Conservation (phyloP, 2,329 filamentous ascomycete genomes). For the Aspergillus sp. region DNA sequence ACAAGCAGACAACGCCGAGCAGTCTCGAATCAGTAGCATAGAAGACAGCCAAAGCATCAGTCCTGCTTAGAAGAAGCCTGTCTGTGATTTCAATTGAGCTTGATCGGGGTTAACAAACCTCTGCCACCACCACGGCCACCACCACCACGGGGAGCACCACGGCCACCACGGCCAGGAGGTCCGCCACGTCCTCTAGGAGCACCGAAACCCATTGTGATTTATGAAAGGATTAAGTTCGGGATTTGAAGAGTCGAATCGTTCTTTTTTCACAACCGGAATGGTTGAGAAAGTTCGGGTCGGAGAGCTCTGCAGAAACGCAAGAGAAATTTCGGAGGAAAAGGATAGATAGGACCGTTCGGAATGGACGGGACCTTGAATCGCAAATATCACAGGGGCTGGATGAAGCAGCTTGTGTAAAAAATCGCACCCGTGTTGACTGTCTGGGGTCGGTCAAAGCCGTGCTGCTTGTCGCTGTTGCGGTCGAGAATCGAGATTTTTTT, state of each 20-base stretch:
- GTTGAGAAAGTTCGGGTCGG: slow-evolving; percentile 14
- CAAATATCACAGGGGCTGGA: slow-evolving; percentile 9
- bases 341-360: slow-evolving; percentile 4
- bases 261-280: slow-evolving; percentile 5
- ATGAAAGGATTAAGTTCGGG: slow-evolving; percentile 4
- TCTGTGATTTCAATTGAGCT: slow-evolving; percentile 2
- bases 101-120: slow-evolving; percentile 23
- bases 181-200: slow-evolving; percentile 31
- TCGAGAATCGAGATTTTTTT: slow-evolving; percentile 25
- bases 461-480: slow-evolving; percentile 33
- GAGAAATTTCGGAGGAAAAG: slow-evolving; percentile 7
- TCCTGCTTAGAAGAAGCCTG: neutral
- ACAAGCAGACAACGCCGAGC: slow-evolving; percentile 1
- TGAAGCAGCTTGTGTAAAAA: slow-evolving; percentile 16
- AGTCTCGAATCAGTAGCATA: neutral
- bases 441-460: slow-evolving; percentile 28
- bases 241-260: slow-evolving; percentile 7
- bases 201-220: slow-evolving; percentile 31
- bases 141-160: slow-evolving; percentile 38
- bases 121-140: slow-evolving; percentile 28
- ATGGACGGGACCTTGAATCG: slow-evolving; percentile 6
- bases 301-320: slow-evolving; percentile 5
- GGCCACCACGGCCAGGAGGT: slow-evolving; percentile 42
- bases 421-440: slow-evolving; percentile 22
- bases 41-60: neutral